A percentile compares a stretch with the other conserved stretches of the same genome.
These are phyloP conservation scores for Aspergillus thermomutatus DNA, from an alignment of 2,329 filamentous ascomycete species.

Conservation along the genomic window DNA sequence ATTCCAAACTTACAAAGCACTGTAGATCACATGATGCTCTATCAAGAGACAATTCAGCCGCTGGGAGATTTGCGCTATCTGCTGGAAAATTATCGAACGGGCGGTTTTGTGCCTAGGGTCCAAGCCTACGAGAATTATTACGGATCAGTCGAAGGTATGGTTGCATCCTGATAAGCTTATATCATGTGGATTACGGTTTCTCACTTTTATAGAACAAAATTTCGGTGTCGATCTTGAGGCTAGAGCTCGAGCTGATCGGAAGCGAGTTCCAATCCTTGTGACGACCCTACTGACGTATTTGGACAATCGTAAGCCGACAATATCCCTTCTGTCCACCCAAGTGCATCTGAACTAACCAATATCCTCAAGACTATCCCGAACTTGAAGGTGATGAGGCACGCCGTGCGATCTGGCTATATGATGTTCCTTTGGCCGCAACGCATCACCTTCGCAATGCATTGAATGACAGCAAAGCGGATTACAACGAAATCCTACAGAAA, in stretches of 20 bases:
- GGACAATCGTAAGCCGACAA: conserved; percentile 65
- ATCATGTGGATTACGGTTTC: not conserved
- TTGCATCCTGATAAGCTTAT: not conserved
- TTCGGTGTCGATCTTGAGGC: conserved; percentile 98
- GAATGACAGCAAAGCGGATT: conserved; percentile 81
- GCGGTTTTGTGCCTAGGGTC: conserved; percentile 85
- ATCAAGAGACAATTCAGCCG: conserved; percentile 98
- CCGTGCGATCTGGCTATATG: conserved; percentile 87
- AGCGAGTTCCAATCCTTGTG: conserved; percentile 87
- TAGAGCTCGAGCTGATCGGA: conserved; percentile 85
- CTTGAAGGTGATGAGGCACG: conserved; percentile 93
- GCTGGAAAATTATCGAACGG: conserved; percentile 94
- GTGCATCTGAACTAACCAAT: conserved; percentile 4
- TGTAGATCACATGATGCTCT: conserved; percentile 98
- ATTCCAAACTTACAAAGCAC: conserved; percentile 94
- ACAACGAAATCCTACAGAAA: conserved; percentile 72
- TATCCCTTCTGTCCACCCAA: too few relatives aligned
- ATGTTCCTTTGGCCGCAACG: conserved; percentile 79
- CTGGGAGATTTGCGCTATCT: conserved; percentile 85
- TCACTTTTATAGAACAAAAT: conserved; percentile 66
- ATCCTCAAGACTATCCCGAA: conserved; percentile 73
- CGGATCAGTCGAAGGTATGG: conserved; percentile 77
- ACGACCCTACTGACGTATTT: conserved; percentile 93
- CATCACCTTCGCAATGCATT: conserved; percentile 79
- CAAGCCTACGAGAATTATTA: conserved; percentile 98